These are phyloP conservation scores for Bipolaris victoriae DNA, from an alignment of 2,329 filamentous ascomycete genomes.

Conservation along the genomic window DNA sequence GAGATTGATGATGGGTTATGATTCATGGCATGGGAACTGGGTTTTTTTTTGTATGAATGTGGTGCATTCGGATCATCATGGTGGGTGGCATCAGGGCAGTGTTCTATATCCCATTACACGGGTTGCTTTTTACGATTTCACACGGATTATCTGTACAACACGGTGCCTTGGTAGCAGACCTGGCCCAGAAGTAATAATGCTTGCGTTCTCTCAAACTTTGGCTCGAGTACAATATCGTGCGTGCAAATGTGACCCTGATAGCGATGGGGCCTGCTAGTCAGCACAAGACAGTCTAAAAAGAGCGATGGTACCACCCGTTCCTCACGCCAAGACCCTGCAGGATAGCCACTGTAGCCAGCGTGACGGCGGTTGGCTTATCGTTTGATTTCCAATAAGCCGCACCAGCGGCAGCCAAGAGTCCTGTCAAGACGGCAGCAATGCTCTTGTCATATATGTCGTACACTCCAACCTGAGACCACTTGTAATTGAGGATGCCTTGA, in stretches of 20 bases:
- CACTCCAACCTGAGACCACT: slow-evolving; percentile 42
- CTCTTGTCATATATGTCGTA: slow-evolving; percentile 42
- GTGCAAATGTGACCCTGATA: not conserved
- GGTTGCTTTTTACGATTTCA: not conserved
- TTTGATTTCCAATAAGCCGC: slow-evolving; percentile 31
- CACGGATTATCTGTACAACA: not conserved
- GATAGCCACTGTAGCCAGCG: slow-evolving; percentile 30
- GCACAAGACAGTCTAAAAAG: slow-evolving; percentile 1
- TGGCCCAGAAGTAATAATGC: slow-evolving; percentile 1
- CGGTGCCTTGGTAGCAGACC: not conserved
- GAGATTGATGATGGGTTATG: not conserved
- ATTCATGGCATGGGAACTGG: not conserved
- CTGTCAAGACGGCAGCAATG: slow-evolving; percentile 37
- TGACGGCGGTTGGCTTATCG: slow-evolving; percentile 33
- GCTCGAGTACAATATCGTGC: not conserved
- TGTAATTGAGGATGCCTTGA: slow-evolving; percentile 43
- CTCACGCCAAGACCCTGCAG: slow-evolving; percentile 36
- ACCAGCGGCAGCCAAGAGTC: slow-evolving; percentile 35
- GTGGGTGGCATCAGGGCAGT: not conserved
- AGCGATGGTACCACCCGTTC: slow-evolving; percentile 26
- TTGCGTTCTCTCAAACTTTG: not conserved
- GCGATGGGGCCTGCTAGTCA: not conserved
- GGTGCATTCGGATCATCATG: not conserved
- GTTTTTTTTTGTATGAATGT: not conserved
- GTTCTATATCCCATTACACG: slow-evolving; percentile 9